These are phyloP conservation scores for Mortierella sp. DNA, from an alignment of 371 early-diverging fungal species.

Conservation along the genomic window DNA sequence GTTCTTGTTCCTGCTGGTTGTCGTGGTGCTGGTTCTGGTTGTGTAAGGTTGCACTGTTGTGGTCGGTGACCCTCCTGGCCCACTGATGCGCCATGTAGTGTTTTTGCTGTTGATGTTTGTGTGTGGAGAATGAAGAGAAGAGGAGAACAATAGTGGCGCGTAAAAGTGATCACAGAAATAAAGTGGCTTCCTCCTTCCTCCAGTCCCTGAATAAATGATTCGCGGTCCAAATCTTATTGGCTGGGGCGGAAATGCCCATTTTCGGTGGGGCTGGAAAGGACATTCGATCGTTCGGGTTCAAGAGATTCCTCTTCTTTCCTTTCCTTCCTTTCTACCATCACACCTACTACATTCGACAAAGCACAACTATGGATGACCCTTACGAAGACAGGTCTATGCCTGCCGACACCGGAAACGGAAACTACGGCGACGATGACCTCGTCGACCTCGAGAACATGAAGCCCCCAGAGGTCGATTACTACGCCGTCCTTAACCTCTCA, in stretches of 20 bases:
- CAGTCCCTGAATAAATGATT: neutral
- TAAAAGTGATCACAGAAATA: neutral
- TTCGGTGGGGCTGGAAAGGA: neutral
- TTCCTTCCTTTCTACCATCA: neutral
- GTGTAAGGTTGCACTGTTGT: neutral
- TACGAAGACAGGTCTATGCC: constrained; percentile 64
- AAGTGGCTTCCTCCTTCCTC: neutral
- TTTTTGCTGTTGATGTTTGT: neutral
- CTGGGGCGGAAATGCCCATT: neutral
- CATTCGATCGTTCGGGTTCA: constrained; percentile 3
- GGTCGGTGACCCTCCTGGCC: neutral
- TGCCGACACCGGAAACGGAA: constrained; percentile 31
- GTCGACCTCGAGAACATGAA: constrained; percentile 64
- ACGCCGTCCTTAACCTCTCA: constrained; percentile 87
- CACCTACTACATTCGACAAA: neutral
- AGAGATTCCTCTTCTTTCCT: neutral
- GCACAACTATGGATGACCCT: constrained; percentile 61
- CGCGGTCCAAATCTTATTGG: neutral
- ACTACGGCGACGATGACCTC: constrained; percentile 59
- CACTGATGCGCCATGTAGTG: neutral
- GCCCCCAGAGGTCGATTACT: constrained; percentile 77
- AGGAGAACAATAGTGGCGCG: neutral
- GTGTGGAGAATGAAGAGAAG: neutral
- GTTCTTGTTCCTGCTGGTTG: neutral
- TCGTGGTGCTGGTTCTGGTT: neutral